Evolutionary conservation across 495 filamentous ascomycete genomes (phyloP), one percentile per base, ranked within the genome.

Genomic region (Tricharina praecox): DNA sequence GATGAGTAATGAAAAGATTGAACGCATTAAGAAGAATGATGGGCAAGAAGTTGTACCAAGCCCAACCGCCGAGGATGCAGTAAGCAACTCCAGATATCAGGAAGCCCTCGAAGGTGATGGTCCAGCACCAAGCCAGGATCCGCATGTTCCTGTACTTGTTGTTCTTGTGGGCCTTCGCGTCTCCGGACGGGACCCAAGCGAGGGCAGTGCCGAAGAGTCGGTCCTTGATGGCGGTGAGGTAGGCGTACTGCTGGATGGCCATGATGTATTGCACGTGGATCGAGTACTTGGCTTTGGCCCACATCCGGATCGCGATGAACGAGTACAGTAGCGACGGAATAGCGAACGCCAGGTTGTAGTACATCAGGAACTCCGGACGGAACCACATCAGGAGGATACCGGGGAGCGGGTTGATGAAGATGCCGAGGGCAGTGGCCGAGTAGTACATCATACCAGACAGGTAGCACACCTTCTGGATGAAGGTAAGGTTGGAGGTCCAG

Each of bases 121-220:
- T 55, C 59, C 58, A 62, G n/a, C 28, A 42, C 50, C 51, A 54
- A 35, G 43, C 38, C 9, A 60, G 41, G 24, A 60, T 47, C 3
- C 58, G 24, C 59, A 62, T 60, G 40, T 58, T 60, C 23, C 58
- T 40, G 34, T 60, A 60, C 33, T 56, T 53, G 25, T 52, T 51
- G 45, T 53, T 60, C 39, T 51, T 53, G 28, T 58, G 54, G 20
- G 49, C 50, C 42, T 58, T 58, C 13, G 35, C 40, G 28, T 53
- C 56, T 26, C 56, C 52, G n/a, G 38, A 54, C 2, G 58, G 53
- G 1, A 47, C 49, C 59, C 59, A 60, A 28, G 25, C 35, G 23
- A 62, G 33, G 2, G 41, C 45, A 19, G 28, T 50, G 2, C 58
- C 58, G 24, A 54, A 48, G 23, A 62, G 13, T 21, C 39, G 43